Conservation (phyloP, 352 stramenopile genomes). For the Elongisporangium undulatum region DNA sequence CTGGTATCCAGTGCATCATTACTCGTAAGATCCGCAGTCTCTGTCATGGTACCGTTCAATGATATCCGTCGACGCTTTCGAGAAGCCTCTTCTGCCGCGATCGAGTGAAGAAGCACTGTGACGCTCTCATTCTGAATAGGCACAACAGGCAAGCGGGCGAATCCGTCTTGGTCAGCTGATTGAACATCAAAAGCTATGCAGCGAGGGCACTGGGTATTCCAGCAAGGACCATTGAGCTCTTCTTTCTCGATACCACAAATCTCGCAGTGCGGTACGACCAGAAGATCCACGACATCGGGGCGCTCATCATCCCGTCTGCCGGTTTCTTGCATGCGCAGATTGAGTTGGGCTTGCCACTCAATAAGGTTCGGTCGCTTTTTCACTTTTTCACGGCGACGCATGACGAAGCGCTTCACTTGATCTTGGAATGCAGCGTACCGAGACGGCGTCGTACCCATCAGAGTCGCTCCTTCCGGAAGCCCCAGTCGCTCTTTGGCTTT, state of each 20-base stretch:
- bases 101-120: slow-evolving; percentile 40
- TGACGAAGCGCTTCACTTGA: slow-evolving; percentile 79
- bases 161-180: slow-evolving; percentile 24
- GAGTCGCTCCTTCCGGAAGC: slow-evolving; percentile 60
- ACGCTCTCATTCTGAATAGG: slow-evolving; percentile 49
- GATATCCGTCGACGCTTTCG: slow-evolving; percentile 53
- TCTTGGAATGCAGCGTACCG: slow-evolving; percentile 82
- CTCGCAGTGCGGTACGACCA: slow-evolving; percentile 69
- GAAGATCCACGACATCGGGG: slow-evolving; percentile 49
- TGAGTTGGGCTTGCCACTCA: slow-evolving; percentile 67
- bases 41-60: slow-evolving; percentile 8
- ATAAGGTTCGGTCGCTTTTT: slow-evolving; percentile 85
- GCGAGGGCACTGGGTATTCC: slow-evolving; percentile 70
- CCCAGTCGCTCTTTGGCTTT: slow-evolving; percentile 73
- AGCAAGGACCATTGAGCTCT: slow-evolving; percentile 62
- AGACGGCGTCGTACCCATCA: slow-evolving; percentile 82
- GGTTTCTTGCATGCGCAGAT: slow-evolving; percentile 57
- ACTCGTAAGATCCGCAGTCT: background rate
- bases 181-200: slow-evolving; percentile 68
- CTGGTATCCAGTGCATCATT: background rate
- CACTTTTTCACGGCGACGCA: slow-evolving; percentile 74
- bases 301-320: slow-evolving; percentile 53
- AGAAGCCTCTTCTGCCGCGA: slow-evolving; percentile 27
- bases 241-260: slow-evolving; percentile 85
- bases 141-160: slow-evolving; percentile 51